These are phyloP conservation scores for Colletotrichum eleusines DNA, from an alignment of 2,329 filamentous ascomycete species.

Conservation along the genomic window DNA sequence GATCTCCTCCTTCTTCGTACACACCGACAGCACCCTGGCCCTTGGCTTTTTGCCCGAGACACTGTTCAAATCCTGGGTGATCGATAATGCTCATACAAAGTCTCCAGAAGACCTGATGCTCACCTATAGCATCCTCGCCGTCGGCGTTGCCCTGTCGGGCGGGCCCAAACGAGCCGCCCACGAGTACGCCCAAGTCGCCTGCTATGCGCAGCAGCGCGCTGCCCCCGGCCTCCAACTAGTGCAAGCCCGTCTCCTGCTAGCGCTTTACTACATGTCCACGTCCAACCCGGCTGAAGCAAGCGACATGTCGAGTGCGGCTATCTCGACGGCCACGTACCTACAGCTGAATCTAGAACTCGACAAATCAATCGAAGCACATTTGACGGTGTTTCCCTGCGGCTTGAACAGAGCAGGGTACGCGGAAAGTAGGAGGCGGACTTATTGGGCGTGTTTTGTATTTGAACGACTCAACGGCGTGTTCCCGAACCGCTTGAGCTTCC, in stretches of 20 bases:
- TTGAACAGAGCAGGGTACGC: constrained; percentile 69
- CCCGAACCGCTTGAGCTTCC: constrained; percentile 63
- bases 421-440: constrained; percentile 77
- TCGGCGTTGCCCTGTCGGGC: constrained; percentile 55
- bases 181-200: constrained; percentile 64
- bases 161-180: constrained; percentile 53
- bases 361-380: constrained; percentile 55
- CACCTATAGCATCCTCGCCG: constrained; percentile 58
- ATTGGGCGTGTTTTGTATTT: constrained; percentile 78
- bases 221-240: constrained; percentile 68
- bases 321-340: constrained; percentile 69
- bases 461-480: constrained; percentile 75
- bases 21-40: constrained; percentile 56
- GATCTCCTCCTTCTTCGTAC: constrained; percentile 57
- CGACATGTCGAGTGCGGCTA: constrained; percentile 73
- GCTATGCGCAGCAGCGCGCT: constrained; percentile 61
- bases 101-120: constrained; percentile 60
- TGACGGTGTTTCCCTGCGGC: constrained; percentile 64
- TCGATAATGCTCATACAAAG: constrained; percentile 52
- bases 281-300: constrained; percentile 70
- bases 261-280: constrained; percentile 73
- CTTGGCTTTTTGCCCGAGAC: constrained; percentile 57
- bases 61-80: constrained; percentile 54
- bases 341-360: constrained; percentile 74
- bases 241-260: constrained; percentile 75